phyloP scores from a whole-genome alignment of 108 stramenopile genomes.

The Cylindrotheca closterium region DNA sequence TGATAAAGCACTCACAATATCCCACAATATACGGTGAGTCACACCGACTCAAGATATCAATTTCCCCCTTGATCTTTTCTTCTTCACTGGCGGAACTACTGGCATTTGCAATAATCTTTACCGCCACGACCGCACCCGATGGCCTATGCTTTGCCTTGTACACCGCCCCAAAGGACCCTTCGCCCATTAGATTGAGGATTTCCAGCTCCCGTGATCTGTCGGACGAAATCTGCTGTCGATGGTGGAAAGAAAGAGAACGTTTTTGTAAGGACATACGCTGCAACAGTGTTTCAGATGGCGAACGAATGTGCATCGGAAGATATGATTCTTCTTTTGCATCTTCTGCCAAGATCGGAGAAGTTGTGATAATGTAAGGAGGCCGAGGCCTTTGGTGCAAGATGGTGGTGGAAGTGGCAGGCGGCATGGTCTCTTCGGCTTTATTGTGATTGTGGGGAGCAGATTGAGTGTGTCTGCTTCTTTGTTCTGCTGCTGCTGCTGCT shows the following conservation, averaged over 20 bases:
- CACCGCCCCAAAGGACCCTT: conserved; percentile 93
- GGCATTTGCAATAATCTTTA: conserved; percentile 84
- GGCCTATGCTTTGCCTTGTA: conserved; percentile 81
- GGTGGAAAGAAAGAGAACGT: conserved; percentile 11
- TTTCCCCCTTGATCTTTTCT: conserved; percentile 88
- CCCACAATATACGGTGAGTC: conserved; percentile 87
- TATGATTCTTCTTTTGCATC: not conserved
- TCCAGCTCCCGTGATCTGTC: conserved; percentile 50
- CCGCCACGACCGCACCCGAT: conserved; percentile 81
- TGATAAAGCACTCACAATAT: conserved; percentile 86
- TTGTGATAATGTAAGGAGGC: too few relatives aligned
- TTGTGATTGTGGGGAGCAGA: not conserved
- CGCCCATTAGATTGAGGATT: conserved; percentile 73
- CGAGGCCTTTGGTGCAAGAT: too few relatives aligned
- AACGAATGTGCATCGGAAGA: conserved; percentile 11
- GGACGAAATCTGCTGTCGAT: conserved; percentile 14
- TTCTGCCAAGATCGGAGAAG: not conserved
- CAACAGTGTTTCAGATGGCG: conserved; percentile 12
- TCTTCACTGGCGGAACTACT: conserved; percentile 55
- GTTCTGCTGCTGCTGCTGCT: too few relatives aligned
- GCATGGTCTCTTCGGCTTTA: not conserved
- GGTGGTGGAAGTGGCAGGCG: too few relatives aligned
- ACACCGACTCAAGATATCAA: conserved; percentile 86
- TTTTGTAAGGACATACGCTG: conserved; percentile 28
- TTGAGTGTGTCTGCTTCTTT: too few relatives aligned